phyloP scores from a whole-genome alignment of 202 grass and related monocot species.

The Schoenoplectus triqueter region DNA sequence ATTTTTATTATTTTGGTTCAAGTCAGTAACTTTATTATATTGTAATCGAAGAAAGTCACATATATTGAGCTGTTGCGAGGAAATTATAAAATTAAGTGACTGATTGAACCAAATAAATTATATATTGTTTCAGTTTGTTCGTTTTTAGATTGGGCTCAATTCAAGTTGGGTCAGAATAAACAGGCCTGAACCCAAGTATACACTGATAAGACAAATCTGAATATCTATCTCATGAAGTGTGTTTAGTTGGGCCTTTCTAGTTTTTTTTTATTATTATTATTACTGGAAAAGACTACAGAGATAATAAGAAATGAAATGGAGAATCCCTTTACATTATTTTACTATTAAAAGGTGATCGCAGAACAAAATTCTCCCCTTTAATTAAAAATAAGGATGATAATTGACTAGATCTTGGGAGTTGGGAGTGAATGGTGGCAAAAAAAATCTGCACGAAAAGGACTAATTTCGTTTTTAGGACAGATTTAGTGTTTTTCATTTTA shows the following conservation, averaged over 20 bases:
- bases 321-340: constrained; percentile 16
- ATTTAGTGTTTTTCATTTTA: too few relatives aligned
- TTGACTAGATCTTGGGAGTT: too few relatives aligned
- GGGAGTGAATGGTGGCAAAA: too few relatives aligned
- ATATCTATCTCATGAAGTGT: too few relatives aligned
- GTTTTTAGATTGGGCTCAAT: background rate
- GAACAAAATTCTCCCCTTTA: background rate
- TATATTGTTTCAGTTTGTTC: background rate
- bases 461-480: too few relatives aligned
- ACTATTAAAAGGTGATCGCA: background rate
- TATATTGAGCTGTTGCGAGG: too few relatives aligned
- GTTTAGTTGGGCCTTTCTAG: background rate
- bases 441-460: background rate
- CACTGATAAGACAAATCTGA: too few relatives aligned
- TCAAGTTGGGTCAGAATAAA: background rate
- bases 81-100: too few relatives aligned
- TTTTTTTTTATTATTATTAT: background rate
- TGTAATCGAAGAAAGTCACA: too few relatives aligned
- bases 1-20: too few relatives aligned
- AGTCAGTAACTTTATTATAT: too few relatives aligned
- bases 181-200: background rate
- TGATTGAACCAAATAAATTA: too few relatives aligned
- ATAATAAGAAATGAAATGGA: background rate
- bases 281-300: background rate
- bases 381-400: background rate